A percentile compares a stretch with the other conserved stretches of the same genome.
phyloP scores from a whole-genome alignment of 306 rosid genomes.

The Potentilla sterilis region DNA sequence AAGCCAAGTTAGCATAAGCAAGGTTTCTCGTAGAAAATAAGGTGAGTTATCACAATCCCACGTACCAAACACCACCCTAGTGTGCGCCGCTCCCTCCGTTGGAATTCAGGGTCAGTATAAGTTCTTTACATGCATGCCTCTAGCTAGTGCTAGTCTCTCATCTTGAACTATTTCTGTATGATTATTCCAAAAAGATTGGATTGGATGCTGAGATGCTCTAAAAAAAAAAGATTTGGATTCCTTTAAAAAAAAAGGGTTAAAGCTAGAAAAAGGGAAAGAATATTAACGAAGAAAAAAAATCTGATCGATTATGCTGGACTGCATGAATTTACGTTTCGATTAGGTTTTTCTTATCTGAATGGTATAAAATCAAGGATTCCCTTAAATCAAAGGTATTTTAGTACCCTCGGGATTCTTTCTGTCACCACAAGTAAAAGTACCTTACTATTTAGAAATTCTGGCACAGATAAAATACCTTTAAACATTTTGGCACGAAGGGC shows the following conservation, averaged over 20 bases:
- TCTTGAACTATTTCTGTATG: neutral
- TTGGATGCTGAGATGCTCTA: neutral
- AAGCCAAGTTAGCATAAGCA: too few relatives aligned
- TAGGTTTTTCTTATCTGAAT: neutral
- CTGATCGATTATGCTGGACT: neutral
- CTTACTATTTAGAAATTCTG: neutral
- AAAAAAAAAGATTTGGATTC: neutral
- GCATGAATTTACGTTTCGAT: neutral
- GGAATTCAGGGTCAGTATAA: neutral
- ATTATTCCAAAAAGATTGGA: too few relatives aligned
- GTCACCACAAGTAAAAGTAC: conserved; percentile 4
- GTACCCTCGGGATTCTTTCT: conserved; percentile 6
- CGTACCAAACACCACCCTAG: neutral
- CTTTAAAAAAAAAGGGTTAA: neutral
- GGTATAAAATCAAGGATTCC: too few relatives aligned
- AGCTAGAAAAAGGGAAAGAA: neutral
- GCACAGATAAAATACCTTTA: neutral
- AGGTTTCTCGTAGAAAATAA: too few relatives aligned
- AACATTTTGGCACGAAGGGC: neutral
- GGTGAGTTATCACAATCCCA: too few relatives aligned
- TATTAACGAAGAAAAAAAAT: neutral
- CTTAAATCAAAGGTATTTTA: neutral
- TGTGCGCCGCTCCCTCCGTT: neutral
- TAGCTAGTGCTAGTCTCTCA: neutral
- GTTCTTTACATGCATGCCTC: neutral